Base-by-base conservation (phyloP, 805 yeast genomes). In the Candida peoriensis region DNA sequence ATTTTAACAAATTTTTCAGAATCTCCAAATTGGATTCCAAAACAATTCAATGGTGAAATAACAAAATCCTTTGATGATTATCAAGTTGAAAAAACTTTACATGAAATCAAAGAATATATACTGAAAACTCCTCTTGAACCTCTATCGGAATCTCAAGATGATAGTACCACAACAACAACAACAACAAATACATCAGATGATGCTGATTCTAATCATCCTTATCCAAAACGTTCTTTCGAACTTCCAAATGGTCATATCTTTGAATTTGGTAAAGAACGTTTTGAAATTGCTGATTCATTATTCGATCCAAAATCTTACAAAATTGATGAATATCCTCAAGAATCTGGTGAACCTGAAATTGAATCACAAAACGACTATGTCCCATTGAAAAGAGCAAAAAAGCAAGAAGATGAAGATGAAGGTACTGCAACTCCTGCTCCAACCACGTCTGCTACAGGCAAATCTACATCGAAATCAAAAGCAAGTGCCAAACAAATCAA, bases 31-130 rank as follows among this genome's bases (percentile, higher is more conserved):
- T 52, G 58, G 57, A 24, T 28, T 1, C 54, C 55, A 32, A 48
- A 33, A 20, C 29, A 30, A 5, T 44, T 47, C 20, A 30, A 36
- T 25, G 36, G 37, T 13, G n/a, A n/a, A n/a, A 52, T 54, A 33
- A 51, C 57, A 13, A 41, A 54, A 24, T 66, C 81, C 1, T 78
- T 71, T 47, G 76, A 73, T 30, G 68, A 70, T 7, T 81, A 64
- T 53, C 80, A 81, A 39, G 63, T 65, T 32, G 68, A 70, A 31
- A 66, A 75, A 30, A 68, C 80, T 6, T 59, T 72, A 36, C 79
- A 79, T 38, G 93, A 84, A 52, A 76, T 85, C 64, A 87, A 87
- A 50, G 95, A 87, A 57, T 66, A 82, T 2, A 45, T 79, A 36
- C 54, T 81, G 30, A 78, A 74, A 46, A 74, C 74, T 7, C 58